Evolutionary conservation across 768 basidiomycete species (phyloP).

Genomic region (Steccherinum ochraceum): DNA sequence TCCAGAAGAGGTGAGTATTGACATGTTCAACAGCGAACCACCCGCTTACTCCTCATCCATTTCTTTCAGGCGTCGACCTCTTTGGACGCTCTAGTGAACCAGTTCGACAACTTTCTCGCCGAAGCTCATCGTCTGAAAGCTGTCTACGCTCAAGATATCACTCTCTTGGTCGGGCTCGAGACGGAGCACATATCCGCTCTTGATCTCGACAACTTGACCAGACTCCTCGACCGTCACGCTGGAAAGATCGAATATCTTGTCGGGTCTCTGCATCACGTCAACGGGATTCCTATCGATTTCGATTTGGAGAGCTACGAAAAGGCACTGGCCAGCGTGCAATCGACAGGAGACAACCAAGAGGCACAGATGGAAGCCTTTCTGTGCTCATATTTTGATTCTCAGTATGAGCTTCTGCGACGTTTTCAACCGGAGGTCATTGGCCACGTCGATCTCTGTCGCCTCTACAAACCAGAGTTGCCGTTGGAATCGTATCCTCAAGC

Average conservation of each 20-base stretch:
- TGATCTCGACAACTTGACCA: constrained; percentile 56
- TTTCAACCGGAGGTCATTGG: constrained; percentile 87
- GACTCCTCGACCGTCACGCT: constrained; percentile 41
- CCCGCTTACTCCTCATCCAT: constrained; percentile 12
- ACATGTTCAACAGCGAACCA: not conserved
- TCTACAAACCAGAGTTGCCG: constrained; percentile 63
- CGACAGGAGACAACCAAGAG: constrained; percentile 18
- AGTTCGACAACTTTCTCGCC: constrained; percentile 67
- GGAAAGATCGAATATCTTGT: constrained; percentile 79
- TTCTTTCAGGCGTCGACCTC: constrained; percentile 46
- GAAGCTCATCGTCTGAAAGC: constrained; percentile 76
- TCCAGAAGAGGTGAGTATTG: constrained; percentile 80
- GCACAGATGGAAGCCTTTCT: constrained; percentile 42
- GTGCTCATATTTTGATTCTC: constrained; percentile 78
- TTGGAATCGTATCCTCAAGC: constrained; percentile 54
- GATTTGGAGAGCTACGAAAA: constrained; percentile 63
- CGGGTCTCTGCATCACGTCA: constrained; percentile 90
- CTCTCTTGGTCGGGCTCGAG: constrained; percentile 83
- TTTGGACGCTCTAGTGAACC: constrained; percentile 43
- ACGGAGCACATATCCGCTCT: constrained; percentile 77
- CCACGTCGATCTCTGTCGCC: constrained; percentile 87
- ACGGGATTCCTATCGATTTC: constrained; percentile 87
- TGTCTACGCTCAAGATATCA: constrained; percentile 57
- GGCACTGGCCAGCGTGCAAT: constrained; percentile 41
- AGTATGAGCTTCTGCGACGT: constrained; percentile 60